phyloP scores from a whole-genome alignment of 2,329 filamentous ascomycete species.

The Colletotrichum chrysophilum region DNA sequence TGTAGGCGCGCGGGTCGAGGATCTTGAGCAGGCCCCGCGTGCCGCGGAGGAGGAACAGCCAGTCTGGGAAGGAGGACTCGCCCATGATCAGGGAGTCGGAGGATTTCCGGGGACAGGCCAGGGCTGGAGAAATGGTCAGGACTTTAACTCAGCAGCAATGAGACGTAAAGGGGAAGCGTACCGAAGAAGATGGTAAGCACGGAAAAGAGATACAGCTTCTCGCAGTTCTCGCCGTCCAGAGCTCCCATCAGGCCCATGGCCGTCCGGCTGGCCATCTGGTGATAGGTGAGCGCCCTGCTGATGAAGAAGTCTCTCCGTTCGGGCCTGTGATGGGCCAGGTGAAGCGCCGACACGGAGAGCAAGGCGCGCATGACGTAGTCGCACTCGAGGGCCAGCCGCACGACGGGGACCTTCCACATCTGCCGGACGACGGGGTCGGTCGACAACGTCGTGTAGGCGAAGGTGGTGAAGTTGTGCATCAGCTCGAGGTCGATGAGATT shows the following conservation, averaged over 20 bases:
- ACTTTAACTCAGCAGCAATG: not conserved
- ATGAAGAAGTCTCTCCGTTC: slow-evolving; percentile 43
- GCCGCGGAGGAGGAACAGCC: slow-evolving; percentile 35
- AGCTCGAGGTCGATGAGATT: slow-evolving; percentile 55
- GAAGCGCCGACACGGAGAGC: slow-evolving; percentile 55
- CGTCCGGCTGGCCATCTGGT: slow-evolving; percentile 21
- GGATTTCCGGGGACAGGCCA: slow-evolving; percentile 32
- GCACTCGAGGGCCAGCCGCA: slow-evolving; percentile 49
- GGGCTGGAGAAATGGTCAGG: slow-evolving; percentile 1
- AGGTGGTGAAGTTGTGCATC: slow-evolving; percentile 57
- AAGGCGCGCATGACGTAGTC: slow-evolving; percentile 55
- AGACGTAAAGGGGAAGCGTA: slow-evolving; percentile 5
- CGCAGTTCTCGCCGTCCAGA: slow-evolving; percentile 24
- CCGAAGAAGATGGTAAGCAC: slow-evolving; percentile 38
- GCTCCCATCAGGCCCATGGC: slow-evolving; percentile 23
- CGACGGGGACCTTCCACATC: slow-evolving; percentile 52
- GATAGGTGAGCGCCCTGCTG: slow-evolving; percentile 18
- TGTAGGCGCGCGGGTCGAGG: slow-evolving; percentile 24
- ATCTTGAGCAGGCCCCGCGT: slow-evolving; percentile 28
- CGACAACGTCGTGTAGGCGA: slow-evolving; percentile 52
- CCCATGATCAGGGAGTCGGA: slow-evolving; percentile 33
- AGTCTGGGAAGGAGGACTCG: slow-evolving; percentile 32
- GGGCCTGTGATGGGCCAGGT: slow-evolving; percentile 47
- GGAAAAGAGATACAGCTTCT: slow-evolving; percentile 32
- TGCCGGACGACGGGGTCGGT: slow-evolving; percentile 43